Conservation (phyloP, 345 rosid genomes). For the Eucalyptus urophylla region DNA sequence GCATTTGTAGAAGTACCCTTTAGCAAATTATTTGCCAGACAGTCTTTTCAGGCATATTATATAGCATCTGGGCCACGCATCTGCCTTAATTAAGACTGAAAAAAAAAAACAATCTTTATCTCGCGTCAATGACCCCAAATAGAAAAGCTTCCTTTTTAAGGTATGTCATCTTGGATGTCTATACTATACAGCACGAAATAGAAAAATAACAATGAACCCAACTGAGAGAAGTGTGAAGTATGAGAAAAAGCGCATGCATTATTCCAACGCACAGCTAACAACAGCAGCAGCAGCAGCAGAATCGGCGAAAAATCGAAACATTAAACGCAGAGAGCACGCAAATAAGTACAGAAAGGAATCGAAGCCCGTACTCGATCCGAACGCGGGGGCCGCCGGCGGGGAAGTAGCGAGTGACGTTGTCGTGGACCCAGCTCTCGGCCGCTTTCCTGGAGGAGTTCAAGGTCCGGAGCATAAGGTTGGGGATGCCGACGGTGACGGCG, state of each 20-base stretch:
- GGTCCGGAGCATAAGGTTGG: conserved; percentile 44
- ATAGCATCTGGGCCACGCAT: neutral
- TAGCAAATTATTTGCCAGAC: neutral
- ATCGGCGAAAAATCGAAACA: neutral
- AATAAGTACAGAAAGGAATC: neutral
- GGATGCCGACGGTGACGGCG: conserved; percentile 62
- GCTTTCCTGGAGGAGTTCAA: conserved; percentile 66
- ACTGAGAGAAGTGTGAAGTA: neutral
- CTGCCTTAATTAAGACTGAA: neutral
- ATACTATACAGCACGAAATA: neutral
- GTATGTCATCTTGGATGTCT: neutral
- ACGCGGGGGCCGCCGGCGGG: conserved; percentile 30
- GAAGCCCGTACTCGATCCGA: conserved; percentile 51
- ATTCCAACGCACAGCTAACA: neutral
- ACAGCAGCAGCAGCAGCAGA: neutral
- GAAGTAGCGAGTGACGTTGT: conserved; percentile 88
- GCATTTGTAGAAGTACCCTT: neutral
- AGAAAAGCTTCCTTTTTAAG: neutral
- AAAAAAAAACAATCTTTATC: neutral
- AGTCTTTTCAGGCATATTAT: neutral
- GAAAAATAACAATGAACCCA: neutral
- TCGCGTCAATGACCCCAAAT: neutral
- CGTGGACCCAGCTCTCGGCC: conserved; percentile 89
- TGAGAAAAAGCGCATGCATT: neutral
- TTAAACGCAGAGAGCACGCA: neutral